These are phyloP conservation scores for Hibiscus syriacus DNA, from an alignment of 345 rosid species.

Conservation along the genomic window DNA sequence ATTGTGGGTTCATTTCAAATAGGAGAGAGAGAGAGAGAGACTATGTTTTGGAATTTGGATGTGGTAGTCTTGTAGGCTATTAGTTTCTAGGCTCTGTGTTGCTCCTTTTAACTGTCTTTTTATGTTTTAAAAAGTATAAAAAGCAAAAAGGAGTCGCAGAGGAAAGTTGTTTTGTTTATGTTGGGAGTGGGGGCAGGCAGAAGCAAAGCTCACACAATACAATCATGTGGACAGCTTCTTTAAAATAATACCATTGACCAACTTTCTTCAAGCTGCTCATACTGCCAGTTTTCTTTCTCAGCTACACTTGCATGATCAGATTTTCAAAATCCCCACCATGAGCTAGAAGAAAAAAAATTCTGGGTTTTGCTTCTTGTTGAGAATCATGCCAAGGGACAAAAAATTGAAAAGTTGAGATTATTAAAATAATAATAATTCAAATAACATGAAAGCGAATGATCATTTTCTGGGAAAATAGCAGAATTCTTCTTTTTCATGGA, in stretches of 20 bases:
- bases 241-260: background rate
- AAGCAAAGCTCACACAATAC: slow-evolving; percentile 8
- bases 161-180: slow-evolving; percentile 10
- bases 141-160: slow-evolving; percentile 9
- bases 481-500: no score
- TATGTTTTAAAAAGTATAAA: background rate
- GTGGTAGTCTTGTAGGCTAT: background rate
- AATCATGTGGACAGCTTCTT: slow-evolving; percentile 34
- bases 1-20: slow-evolving; percentile 14
- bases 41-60: background rate
- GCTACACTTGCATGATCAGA: background rate
- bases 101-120: background rate
- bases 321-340: background rate
- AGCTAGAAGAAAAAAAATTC: background rate
- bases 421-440: background rate
- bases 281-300: background rate
- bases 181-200: slow-evolving; percentile 10
- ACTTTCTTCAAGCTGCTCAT: background rate
- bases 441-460: background rate
- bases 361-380: background rate
- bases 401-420: background rate
- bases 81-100: slow-evolving; percentile 5
- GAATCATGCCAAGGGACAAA: background rate
- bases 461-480: no score
- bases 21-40: slow-evolving; percentile 1